phyloP scores from a whole-genome alignment of 176 grass and related monocot genomes.

The Carex parvula region DNA sequence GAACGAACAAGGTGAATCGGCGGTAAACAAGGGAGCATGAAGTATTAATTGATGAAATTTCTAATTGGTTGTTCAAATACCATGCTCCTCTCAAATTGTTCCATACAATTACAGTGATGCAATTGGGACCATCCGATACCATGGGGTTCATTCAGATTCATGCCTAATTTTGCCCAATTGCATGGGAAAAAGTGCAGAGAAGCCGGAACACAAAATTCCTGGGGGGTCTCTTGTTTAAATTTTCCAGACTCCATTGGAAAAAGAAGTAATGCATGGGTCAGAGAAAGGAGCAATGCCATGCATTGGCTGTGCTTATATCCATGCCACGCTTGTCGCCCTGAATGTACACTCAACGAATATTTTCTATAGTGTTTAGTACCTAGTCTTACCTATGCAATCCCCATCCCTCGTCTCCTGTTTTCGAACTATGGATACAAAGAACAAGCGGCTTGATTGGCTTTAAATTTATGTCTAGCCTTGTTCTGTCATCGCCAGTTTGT shows the following conservation, averaged over 20 bases:
- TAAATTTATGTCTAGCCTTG: background rate
- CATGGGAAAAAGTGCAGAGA: background rate
- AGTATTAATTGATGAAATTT: no score
- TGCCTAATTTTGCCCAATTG: background rate
- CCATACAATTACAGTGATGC: background rate
- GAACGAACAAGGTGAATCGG: no score
- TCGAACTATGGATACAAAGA: background rate
- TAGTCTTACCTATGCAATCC: background rate
- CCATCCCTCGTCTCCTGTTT: background rate
- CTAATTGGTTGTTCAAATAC: no score
- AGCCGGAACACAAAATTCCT: background rate
- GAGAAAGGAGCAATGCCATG: background rate
- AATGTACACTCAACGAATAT: background rate
- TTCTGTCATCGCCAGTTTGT: background rate
- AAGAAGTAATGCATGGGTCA: background rate
- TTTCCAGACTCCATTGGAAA: background rate
- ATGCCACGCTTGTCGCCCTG: background rate
- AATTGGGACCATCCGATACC: background rate
- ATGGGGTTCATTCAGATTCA: background rate
- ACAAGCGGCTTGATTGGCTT: background rate
- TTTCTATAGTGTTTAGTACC: background rate
- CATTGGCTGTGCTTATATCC: background rate
- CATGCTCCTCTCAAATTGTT: no score
- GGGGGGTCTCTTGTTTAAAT: background rate
- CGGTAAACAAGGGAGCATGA: no score